Evolutionary conservation across 176 grass and related monocot species (phyloP).

Genomic region (Aegilops longissima): DNA sequence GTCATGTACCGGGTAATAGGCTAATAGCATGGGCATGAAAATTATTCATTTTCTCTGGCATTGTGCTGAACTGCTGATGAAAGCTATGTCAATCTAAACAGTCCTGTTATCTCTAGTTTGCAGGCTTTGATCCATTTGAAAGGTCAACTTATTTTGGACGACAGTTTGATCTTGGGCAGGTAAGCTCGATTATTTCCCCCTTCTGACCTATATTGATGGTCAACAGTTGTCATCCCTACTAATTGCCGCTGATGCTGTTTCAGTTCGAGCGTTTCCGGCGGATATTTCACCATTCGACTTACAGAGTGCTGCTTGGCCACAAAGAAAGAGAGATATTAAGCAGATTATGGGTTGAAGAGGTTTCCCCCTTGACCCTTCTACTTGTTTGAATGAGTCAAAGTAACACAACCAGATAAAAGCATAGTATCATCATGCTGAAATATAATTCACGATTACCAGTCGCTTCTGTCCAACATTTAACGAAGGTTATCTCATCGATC

Average conservation of each 20-base stretch:
- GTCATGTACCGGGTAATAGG: slow-evolving; percentile 92
- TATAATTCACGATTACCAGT: background rate
- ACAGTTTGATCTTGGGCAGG: slow-evolving; percentile 91
- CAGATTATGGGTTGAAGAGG: slow-evolving; percentile 91
- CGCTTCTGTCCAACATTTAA: background rate
- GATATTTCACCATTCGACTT: slow-evolving; percentile 89
- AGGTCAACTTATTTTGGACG: slow-evolving; percentile 91
- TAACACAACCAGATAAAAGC: background rate
- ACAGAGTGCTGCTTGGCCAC: slow-evolving; percentile 73
- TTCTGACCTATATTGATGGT: background rate
- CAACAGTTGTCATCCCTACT: background rate
- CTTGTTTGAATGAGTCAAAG: background rate
- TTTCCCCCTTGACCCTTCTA: background rate
- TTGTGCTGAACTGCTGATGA: slow-evolving; percentile 4
- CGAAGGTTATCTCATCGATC: accelerated
- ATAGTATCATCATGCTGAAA: background rate
- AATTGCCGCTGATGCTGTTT: slow-evolving; percentile 9
- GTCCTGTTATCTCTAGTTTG: slow-evolving; percentile 65
- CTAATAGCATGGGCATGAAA: slow-evolving; percentile 41
- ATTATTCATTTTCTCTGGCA: background rate
- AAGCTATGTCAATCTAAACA: slow-evolving; percentile 9
- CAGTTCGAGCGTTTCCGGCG: slow-evolving; percentile 90
- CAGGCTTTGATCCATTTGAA: slow-evolving; percentile 99
- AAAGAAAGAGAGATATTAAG: slow-evolving; percentile 83
- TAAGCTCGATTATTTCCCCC: slow-evolving; percentile 14